These are phyloP conservation scores for Apiospora pterosperma DNA, from an alignment of 2,329 filamentous ascomycete genomes.

Conservation along the genomic window DNA sequence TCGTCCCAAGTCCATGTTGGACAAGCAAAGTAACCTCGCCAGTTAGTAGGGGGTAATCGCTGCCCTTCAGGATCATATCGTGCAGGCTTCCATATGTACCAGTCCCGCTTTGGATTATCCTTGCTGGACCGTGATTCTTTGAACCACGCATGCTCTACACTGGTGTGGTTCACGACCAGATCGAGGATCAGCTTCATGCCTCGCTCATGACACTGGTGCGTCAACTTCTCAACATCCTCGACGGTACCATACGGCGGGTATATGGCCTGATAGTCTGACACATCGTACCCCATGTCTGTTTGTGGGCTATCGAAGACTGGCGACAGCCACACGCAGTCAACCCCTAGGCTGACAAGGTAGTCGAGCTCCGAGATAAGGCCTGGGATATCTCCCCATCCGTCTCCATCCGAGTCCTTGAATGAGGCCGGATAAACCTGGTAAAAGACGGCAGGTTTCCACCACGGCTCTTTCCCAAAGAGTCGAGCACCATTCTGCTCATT, in stretches of 20 bases:
- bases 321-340: slow-evolving; percentile 59
- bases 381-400: slow-evolving; percentile 63
- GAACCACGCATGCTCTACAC: slow-evolving; percentile 55
- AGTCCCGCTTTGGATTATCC: slow-evolving; percentile 52
- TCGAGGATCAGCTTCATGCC: slow-evolving; percentile 69
- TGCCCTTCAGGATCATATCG: slow-evolving; percentile 50
- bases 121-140: slow-evolving; percentile 48
- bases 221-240: slow-evolving; percentile 61
- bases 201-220: slow-evolving; percentile 54
- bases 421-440: slow-evolving; percentile 57
- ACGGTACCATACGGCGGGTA: slow-evolving; percentile 65
- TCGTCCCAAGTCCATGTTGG: slow-evolving; percentile 54
- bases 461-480: slow-evolving; percentile 27
- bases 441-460: slow-evolving; percentile 45
- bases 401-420: slow-evolving; percentile 55
- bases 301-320: slow-evolving; percentile 55
- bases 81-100: slow-evolving; percentile 64
- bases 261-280: slow-evolving; percentile 66
- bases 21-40: slow-evolving; percentile 43
- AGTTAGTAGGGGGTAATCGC: slow-evolving; percentile 57
- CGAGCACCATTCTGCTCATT: background rate
- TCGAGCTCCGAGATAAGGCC: slow-evolving; percentile 63
- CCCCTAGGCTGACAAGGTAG: slow-evolving; percentile 59
- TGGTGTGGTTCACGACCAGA: slow-evolving; percentile 70
- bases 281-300: slow-evolving; percentile 70